Conservation (phyloP, 2,329 filamentous ascomycete genomes). For the Coniochaeta ligniaria region DNA sequence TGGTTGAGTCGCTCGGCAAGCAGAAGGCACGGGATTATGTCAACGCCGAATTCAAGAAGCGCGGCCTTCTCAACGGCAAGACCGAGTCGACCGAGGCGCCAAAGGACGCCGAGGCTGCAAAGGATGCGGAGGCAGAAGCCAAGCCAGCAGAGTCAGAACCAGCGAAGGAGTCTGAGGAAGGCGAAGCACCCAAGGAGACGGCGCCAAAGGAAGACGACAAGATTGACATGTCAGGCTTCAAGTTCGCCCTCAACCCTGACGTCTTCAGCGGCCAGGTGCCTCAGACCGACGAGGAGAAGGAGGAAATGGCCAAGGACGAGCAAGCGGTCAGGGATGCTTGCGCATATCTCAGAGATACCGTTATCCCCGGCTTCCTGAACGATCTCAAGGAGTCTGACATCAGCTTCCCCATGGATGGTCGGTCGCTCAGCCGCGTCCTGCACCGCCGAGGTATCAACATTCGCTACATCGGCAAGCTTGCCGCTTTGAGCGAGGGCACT, state of each 20-base stretch:
- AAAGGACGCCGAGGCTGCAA: constrained; percentile 24
- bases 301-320: constrained; percentile 76
- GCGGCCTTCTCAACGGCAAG: constrained; percentile 33
- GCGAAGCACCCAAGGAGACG: constrained; percentile 27
- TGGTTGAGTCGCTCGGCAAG: constrained; percentile 80
- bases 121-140: constrained; percentile 26
- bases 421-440: constrained; percentile 77
- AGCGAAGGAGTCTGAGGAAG: constrained; percentile 17
- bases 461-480: constrained; percentile 85
- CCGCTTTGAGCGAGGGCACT: constrained; percentile 60
- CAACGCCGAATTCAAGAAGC: constrained; percentile 65
- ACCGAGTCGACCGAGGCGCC: constrained; percentile 14
- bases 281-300: constrained; percentile 85
- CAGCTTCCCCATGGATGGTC: constrained; percentile 98
- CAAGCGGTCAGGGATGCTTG: constrained; percentile 80
- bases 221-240: constrained; percentile 82
- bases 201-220: constrained; percentile 49
- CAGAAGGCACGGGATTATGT: constrained; percentile 86
- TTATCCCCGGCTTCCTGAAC: constrained; percentile 77
- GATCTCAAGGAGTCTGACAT: constrained; percentile 89
- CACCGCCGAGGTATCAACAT: constrained; percentile 98
- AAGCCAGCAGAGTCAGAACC: constrained; percentile 39
- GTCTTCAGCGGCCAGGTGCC: constrained; percentile 89
- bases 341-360: constrained; percentile 65
- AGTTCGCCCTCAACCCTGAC: constrained; percentile 87